Conservation (phyloP, 164 flowering plant species). For the Tetracentron sinense region DNA sequence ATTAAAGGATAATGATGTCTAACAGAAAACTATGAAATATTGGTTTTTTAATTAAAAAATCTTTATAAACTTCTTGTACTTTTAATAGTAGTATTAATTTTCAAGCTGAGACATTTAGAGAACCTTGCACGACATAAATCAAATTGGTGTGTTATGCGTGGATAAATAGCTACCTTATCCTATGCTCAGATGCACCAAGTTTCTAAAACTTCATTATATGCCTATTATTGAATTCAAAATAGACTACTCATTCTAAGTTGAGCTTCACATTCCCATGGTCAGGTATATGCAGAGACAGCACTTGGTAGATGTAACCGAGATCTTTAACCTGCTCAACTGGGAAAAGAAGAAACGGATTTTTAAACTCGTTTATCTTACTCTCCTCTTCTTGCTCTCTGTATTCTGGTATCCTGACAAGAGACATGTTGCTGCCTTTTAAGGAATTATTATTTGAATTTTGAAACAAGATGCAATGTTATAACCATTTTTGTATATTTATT, state of each 20-base stretch:
- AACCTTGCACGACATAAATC: too few species aligned
- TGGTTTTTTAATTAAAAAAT: too few species aligned
- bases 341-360: constrained; percentile 82
- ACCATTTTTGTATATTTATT: background rate
- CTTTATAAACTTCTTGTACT: too few species aligned
- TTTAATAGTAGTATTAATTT: too few species aligned
- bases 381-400: constrained; percentile 61
- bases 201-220: too few species aligned
- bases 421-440: background rate
- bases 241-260: background rate
- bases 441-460: background rate
- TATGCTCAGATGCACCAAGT: too few species aligned
- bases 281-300: constrained; percentile 68
- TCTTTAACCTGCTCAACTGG: constrained; percentile 72
- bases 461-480: background rate
- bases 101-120: too few species aligned
- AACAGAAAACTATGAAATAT: too few species aligned
- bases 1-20: too few species aligned
- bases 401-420: constrained; percentile 49
- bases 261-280: constrained; percentile 8
- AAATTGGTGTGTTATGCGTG: too few species aligned
- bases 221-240: too few species aligned
- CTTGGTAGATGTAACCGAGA: constrained; percentile 88
- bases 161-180: too few species aligned
- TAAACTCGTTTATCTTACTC: constrained; percentile 66